These are phyloP conservation scores for Vaccinium myrtillus DNA, from an alignment of 148 eudicot species.

Conservation along the genomic window DNA sequence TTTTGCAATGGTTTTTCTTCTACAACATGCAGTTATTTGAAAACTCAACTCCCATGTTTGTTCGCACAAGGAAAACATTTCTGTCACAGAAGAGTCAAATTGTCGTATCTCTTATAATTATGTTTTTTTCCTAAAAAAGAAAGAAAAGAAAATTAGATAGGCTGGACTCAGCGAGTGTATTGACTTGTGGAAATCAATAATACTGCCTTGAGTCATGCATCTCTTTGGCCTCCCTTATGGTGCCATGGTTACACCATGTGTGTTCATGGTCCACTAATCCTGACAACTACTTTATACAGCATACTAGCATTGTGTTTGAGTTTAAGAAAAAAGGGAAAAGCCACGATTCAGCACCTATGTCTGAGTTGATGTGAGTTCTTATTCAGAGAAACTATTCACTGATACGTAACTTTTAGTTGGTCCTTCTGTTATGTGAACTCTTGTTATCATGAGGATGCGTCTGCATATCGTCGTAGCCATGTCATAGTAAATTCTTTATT, in stretches of 20 bases:
- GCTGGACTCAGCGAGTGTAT: no score
- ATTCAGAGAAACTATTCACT: neutral
- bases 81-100: neutral
- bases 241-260: neutral
- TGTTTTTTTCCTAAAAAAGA: neutral
- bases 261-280: neutral
- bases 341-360: neutral
- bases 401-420: neutral
- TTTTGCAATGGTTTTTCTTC: neutral
- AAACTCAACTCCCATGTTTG: neutral
- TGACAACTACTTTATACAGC: neutral
- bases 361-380: neutral
- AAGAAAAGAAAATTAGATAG: neutral
- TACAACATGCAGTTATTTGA: neutral
- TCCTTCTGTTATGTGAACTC: neutral
- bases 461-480: neutral
- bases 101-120: neutral
- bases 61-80: neutral
- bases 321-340: neutral
- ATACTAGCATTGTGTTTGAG: neutral
- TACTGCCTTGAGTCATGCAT: neutral
- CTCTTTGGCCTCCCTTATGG: neutral
- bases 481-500: neutral
- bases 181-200: neutral
- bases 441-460: neutral